Conservation (phyloP, 2,329 filamentous ascomycete genomes). For the Xylaria sp. region DNA sequence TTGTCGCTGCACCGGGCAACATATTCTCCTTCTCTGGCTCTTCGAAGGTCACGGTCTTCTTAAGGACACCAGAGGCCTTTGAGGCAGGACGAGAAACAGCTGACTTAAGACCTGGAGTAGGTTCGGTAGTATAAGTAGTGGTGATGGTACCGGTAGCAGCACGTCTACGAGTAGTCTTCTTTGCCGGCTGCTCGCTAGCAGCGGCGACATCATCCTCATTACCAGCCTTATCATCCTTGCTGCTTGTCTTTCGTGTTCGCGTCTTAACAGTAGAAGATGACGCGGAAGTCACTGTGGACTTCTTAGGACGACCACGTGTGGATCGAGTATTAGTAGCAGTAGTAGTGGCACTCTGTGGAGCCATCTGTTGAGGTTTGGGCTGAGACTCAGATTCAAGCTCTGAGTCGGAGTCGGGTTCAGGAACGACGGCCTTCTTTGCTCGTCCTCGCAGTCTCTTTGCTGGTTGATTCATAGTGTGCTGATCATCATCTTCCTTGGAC, state of each 20-base stretch:
- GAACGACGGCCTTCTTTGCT: constrained; percentile 56
- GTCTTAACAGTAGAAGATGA: constrained; percentile 39
- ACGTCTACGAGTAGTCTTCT: constrained; percentile 53
- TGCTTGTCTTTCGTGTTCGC: constrained; percentile 48
- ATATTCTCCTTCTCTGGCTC: constrained; percentile 74
- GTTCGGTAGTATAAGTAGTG: constrained; percentile 49
- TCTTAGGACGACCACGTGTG: constrained; percentile 52
- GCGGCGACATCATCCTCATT: constrained; percentile 42
- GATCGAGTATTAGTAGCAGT: constrained; percentile 4
- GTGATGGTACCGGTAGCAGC: constrained; percentile 54
- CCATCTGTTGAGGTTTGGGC: constrained; percentile 5
- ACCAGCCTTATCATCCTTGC: constrained; percentile 43
- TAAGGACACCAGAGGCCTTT: constrained; percentile 47
- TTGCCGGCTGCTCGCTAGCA: constrained; percentile 48
- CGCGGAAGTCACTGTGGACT: constrained; percentile 48
- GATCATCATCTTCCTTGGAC: constrained; percentile 40
- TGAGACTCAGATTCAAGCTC: constrained; percentile 46
- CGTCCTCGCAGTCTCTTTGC: constrained; percentile 59
- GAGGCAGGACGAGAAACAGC: constrained; percentile 51
- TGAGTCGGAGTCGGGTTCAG: constrained; percentile 43
- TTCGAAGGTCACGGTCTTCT: constrained; percentile 73
- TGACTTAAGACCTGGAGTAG: constrained; percentile 55
- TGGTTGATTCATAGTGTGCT: constrained; percentile 50
- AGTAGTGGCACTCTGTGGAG: constrained; percentile 23
- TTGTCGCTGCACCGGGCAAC: constrained; percentile 53